phyloP scores from a whole-genome alignment of 2,329 filamentous ascomycete species.

The Conoideocrella luteorostrata region DNA sequence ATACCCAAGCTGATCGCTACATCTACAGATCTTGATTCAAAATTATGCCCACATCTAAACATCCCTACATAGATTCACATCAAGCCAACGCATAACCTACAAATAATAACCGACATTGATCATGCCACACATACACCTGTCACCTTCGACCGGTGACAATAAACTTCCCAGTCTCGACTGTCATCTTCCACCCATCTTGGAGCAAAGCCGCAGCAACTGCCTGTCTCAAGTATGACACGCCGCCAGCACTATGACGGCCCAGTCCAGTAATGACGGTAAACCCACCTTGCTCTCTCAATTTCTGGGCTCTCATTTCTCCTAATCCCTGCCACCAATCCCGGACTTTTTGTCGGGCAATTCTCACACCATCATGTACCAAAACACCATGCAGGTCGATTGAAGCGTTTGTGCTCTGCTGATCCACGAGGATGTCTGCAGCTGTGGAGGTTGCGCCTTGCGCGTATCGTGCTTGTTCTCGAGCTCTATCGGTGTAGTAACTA shows the following conservation, averaged over 20 bases:
- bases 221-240: conserved; percentile 68
- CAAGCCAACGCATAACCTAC: too few species aligned
- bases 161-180: conserved; percentile 64
- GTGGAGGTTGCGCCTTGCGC: conserved; percentile 54
- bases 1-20: too few species aligned
- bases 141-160: conserved; percentile 55
- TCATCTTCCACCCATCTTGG: conserved; percentile 76
- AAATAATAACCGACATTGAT: too few species aligned
- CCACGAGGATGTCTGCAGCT: conserved; percentile 65
- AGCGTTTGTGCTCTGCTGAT: conserved; percentile 53
- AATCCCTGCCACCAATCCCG: conserved; percentile 69
- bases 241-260: conserved; percentile 71
- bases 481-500: conserved; percentile 66
- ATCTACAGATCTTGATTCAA: too few species aligned
- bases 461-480: conserved; percentile 54
- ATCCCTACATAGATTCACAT: too few species aligned
- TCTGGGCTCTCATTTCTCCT: conserved; percentile 54
- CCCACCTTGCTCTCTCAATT: conserved; percentile 38
- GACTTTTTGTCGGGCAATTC: conserved; percentile 65
- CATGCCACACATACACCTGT: too few species aligned
- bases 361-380: conserved; percentile 70
- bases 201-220: conserved; percentile 72
- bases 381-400: conserved; percentile 79
- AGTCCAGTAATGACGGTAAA: conserved; percentile 76
- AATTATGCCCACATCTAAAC: too few species aligned